Conservation (phyloP, 1,139 yeast species). For the Hanseniaspora gamundiae region DNA sequence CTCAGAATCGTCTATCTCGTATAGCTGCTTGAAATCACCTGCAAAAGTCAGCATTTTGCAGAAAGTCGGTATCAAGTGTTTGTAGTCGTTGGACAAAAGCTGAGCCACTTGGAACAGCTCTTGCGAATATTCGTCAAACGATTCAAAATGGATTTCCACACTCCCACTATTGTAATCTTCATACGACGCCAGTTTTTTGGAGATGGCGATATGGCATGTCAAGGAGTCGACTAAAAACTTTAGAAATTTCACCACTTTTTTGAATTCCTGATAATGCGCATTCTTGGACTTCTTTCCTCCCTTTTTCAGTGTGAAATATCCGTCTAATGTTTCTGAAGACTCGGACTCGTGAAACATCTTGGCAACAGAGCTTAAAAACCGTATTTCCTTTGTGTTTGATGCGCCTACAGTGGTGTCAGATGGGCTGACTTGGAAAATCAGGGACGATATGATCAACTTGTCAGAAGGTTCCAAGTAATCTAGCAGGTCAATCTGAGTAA, state of each 20-base stretch:
- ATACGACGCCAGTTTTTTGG: neutral
- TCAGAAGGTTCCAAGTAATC: conserved; percentile 57
- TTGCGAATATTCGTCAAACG: conserved; percentile 1
- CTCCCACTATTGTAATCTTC: neutral
- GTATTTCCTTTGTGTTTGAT: conserved; percentile 20
- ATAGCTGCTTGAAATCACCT: conserved; percentile 11
- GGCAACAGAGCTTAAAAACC: conserved; percentile 30
- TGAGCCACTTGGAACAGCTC: conserved; percentile 20
- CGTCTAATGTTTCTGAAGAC: neutral
- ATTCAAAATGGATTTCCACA: conserved; percentile 1
- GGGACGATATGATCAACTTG: conserved; percentile 28
- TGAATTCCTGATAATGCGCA: neutral
- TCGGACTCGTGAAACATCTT: conserved; percentile 33
- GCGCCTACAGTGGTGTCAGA: conserved; percentile 20
- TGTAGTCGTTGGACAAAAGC: conserved; percentile 21
- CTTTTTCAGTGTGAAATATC: neutral
- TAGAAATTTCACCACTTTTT: neutral
- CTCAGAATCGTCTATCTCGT: conserved; percentile 4
- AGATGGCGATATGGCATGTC: conserved; percentile 1
- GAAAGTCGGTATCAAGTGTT: conserved; percentile 14
- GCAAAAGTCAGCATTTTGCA: conserved; percentile 18
- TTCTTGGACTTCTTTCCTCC: neutral
- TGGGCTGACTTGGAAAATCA: conserved; percentile 34
- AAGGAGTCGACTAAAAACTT: conserved; percentile 1
- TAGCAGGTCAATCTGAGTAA: conserved; percentile 42